Percentiles rank a stretch among this genome's conserved stretches.
Conservation (phyloP, 257 asterid genomes). For the Scutellaria galericulata region DNA sequence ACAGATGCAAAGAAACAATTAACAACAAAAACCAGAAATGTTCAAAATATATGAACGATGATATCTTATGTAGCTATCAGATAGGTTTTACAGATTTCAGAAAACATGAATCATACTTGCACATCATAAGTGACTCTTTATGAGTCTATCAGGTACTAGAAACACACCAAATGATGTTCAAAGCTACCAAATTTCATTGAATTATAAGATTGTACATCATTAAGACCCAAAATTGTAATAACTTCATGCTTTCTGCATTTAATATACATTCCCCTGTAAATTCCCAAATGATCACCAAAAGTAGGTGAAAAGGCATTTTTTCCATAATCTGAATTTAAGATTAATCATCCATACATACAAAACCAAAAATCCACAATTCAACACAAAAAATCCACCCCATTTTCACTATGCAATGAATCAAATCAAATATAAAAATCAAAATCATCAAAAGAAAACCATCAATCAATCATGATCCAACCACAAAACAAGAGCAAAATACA, state of each 20-base stretch:
- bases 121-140: too few species aligned
- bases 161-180: too few species aligned
- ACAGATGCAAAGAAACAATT: constrained; percentile 11
- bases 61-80: neutral
- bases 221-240: neutral
- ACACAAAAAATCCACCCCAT: constrained; percentile 15
- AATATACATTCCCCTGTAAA: neutral
- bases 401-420: constrained; percentile 20
- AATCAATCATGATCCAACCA: neutral
- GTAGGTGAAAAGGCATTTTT: neutral
- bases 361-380: constrained; percentile 26
- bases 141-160: too few species aligned
- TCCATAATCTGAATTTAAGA: neutral
- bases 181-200: too few species aligned
- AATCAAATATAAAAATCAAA: neutral
- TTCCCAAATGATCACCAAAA: neutral
- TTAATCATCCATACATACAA: neutral
- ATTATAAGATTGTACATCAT: too few species aligned
- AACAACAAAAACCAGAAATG: neutral
- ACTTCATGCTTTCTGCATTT: neutral
- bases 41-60: neutral
- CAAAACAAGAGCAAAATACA: constrained; percentile 11
- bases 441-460: neutral
- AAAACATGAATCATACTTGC: neutral
- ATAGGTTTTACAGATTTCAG: neutral